Base-by-base conservation (phyloP, 1,139 yeast species). In the Schizosaccharomyces versatilis region DNA sequence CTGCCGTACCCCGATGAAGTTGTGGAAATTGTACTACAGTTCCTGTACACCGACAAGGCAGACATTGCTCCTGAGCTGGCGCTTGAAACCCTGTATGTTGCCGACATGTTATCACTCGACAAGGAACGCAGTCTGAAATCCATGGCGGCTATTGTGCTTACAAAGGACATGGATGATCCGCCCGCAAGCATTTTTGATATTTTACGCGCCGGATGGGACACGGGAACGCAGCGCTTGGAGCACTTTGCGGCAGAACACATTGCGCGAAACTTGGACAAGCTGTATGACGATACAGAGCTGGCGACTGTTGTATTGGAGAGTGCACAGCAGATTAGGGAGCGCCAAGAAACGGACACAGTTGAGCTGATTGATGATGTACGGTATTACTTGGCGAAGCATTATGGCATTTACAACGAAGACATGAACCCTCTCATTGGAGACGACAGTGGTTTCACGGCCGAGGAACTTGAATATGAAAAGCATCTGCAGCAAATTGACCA, bases 291-390 rank as follows among this genome's bases (percentile, higher is more conserved):
- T 47, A 63, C 65, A 1, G 68, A 68, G 32, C 72, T 77, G 57
- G 63, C 63, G 44, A 64, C 65, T 1, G 66, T 74, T 10, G 71
- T 77, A 7, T 12, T 63, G 24, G 73, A 61, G 71, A 75, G 82
- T 62, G 82, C 93, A 0, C 62, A 65, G 10, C 69, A 85, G 61
- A 81, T 83, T 56, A 64, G 72, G 24, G 68, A 67, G 15, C 73
- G 93, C 64, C 80, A 83, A 61, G 83, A 77, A 57, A 80, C 84
- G 0, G 94, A 83, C 66, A 80, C 93, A 1, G 80, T 83, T 64
- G 94, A 83, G 62, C 68, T 83, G 60, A 70, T 83, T 47, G 94
- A 83, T 67, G 94, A 83, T 67, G 79, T 83, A 9, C 70, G 88
- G 58, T 83, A 74, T 65, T 81, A 79, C 60, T 65, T 83, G 55